A percentile compares a stretch with the other conserved stretches of the same genome.
Evolutionary conservation across 345 rosid species (phyloP).

Genomic region (Linum tenue): DNA sequence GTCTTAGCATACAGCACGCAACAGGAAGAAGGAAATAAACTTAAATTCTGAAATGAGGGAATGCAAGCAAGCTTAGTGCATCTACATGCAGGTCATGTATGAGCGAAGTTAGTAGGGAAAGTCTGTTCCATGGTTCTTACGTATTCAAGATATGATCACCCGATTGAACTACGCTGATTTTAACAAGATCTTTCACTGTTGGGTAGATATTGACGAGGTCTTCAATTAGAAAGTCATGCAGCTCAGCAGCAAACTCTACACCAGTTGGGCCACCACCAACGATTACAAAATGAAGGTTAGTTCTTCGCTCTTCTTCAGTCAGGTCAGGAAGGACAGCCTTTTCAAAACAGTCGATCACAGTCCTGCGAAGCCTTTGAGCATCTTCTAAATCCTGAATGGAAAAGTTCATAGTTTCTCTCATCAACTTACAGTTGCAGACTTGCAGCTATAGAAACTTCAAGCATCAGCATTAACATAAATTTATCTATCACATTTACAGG

Average conservation of each 20-base stretch:
- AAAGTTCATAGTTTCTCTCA: constrained; percentile 3
- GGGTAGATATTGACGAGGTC: constrained; percentile 69
- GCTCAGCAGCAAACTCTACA: constrained; percentile 96
- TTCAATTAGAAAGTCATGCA: constrained; percentile 76
- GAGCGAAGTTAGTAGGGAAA: too few species aligned
- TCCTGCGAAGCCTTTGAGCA: constrained; percentile 79
- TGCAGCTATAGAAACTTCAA: too few species aligned
- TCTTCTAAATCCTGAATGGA: constrained; percentile 78
- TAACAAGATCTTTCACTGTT: constrained; percentile 57
- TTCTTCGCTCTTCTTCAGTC: constrained; percentile 68
- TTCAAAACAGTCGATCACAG: constrained; percentile 85
- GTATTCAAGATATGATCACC: constrained; percentile 90
- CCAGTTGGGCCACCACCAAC: constrained; percentile 99
- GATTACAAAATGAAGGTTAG: constrained; percentile 79
- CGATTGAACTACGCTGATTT: constrained; percentile 70
- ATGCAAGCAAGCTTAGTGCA: too few species aligned
- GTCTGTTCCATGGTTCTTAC: constrained; percentile 32
- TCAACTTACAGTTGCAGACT: neutral
- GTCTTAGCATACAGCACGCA: neutral
- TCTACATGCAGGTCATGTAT: too few species aligned
- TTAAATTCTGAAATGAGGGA: too few species aligned
- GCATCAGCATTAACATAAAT: too few species aligned
- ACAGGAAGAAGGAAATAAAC: neutral
- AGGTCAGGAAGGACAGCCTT: constrained; percentile 76
- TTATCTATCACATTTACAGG: neutral